Conservation (phyloP, 1,284 basidiomycete genomes). For the Cutaneotrichosporon sp. region DNA sequence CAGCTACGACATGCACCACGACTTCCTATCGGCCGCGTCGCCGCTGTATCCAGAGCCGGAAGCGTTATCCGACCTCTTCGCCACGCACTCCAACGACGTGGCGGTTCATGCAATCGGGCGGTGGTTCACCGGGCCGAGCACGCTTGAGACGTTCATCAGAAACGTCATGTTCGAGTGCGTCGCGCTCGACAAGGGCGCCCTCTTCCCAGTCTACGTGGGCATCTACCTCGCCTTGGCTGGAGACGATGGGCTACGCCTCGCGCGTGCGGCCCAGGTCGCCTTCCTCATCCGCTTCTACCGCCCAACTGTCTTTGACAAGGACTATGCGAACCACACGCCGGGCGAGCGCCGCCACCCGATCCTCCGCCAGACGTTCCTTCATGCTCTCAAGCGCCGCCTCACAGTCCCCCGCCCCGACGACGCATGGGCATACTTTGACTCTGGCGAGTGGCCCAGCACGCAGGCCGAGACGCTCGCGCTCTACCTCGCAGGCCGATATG, state of each 20-base stretch:
- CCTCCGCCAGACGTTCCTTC: constrained; percentile 39
- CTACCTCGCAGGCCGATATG: constrained; percentile 29
- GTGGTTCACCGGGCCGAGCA: constrained; percentile 61
- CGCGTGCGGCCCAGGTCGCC: constrained; percentile 30
- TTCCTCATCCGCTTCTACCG: constrained; percentile 37
- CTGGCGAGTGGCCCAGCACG: neutral
- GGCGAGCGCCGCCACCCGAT: constrained; percentile 37
- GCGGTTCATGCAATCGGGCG: constrained; percentile 73
- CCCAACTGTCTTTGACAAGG: constrained; percentile 30
- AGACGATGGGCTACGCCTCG: constrained; percentile 17
- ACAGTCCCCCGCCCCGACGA: neutral
- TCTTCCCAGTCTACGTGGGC: constrained; percentile 69
- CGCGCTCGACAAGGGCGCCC: constrained; percentile 78
- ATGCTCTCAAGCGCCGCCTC: constrained; percentile 13
- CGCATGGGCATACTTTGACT: neutral
- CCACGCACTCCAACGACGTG: constrained; percentile 75
- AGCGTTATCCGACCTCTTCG: constrained; percentile 75
- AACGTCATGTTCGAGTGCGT: constrained; percentile 82
- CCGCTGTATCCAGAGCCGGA: constrained; percentile 63
- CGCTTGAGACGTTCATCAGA: constrained; percentile 67
- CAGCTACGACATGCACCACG: constrained; percentile 69
- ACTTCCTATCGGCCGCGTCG: constrained; percentile 68
- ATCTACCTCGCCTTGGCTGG: constrained; percentile 46
- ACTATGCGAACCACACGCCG: constrained; percentile 18
- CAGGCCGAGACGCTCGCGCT: constrained; percentile 21